Base-by-base conservation (phyloP, 1,284 basidiomycete species). In the Moesziomyces aphidis region DNA sequence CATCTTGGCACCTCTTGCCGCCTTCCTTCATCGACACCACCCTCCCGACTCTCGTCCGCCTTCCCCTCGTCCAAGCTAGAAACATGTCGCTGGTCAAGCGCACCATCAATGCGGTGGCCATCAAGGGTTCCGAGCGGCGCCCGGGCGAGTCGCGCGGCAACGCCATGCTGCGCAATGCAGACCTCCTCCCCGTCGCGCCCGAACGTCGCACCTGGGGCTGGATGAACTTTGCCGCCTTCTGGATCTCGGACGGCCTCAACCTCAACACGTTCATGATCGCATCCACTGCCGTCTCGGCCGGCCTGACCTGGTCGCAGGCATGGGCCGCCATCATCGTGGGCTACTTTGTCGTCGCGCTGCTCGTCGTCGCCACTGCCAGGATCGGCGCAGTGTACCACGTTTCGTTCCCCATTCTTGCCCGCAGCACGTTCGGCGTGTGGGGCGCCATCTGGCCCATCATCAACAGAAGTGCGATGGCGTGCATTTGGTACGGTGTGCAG, bases 361-460 rank as follows among this genome's bases (percentile, higher is more conserved):
- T 95, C 85, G 88, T 94, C 62, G 91, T 91, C 26, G 85, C 91
- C 67, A 93, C 93, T 73, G 92, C 91, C n/a, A 89, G 92, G 26
- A 90, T 91, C 2, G 92, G 92, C 26, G 85, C 86, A 21, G 57
- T 78, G 9, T 83, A 83, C 56, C 76, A 84, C 48, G 86, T 93
- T 78, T 91, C 90, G 9, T 95, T 94, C 85, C 92, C 92, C 1
- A 90, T 93, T 31, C 91, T 93, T 21, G 88, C 89, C 24, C 88
- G 91, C 39, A 90, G 85, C 24, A 67, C 77, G 58, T 94, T 94
- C 81, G 93, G 93, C 17, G 83, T 93, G n/a, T 92, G 90, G 86
- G 92, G 92, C 15, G 90, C 90, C 53, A 83, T 93, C 47, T 93
- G 93, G 93, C 91, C 91, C 61, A 89, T 91, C 1, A 90, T 94